Evolutionary conservation across 257 asterid species (phyloP), one percentile per base, ranked within the genome.

Genomic region (Thymus mandschuricus): DNA sequence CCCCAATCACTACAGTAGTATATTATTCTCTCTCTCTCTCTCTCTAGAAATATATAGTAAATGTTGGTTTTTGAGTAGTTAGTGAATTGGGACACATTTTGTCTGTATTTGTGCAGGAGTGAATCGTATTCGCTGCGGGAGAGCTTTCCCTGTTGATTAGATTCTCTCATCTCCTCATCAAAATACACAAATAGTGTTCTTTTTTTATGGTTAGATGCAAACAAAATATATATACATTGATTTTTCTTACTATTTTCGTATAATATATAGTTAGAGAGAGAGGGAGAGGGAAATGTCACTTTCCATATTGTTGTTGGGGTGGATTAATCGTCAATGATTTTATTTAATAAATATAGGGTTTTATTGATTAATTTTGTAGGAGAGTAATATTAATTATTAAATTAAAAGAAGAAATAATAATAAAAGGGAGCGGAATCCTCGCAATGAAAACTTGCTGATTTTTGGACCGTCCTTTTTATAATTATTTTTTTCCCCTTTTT

Each of bases 381-480:
- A 21, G 21, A 21, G 21, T 21, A 21, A 21, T 21, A 21, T 21
- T 21, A 21, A 21, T 21, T 21, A 27, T 1, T 3, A 15, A 3
- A 27, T 5, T 2, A 44, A n/a, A 34, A 12, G 4, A 10, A 1
- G 7, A 3, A 27, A 28, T 21, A 21, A 21, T 21, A 21, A 21
- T 21, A 21, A 27, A 13, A 8, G 61, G 68, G 67, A 75, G 81
- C 97, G 95, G 88, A 91, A 87, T 89, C 89, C 80, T 80, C 95
- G 95, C 95, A 89, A 81, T 64, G 75, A 89, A 86, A 86, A 76
- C 82, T 59, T 88, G 85, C 83, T 75, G 75, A 81, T 80, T 77
- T 87, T 69, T 78, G 85, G 78, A 83, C 88, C 88, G 75, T 79
- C 72, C 85, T 78, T 82, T 82, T 68, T 55, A 27, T 58, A 21